Evolutionary conservation across 169 alveolate species (phyloP).

Genomic region (Plasmodium reichenowi): DNA sequence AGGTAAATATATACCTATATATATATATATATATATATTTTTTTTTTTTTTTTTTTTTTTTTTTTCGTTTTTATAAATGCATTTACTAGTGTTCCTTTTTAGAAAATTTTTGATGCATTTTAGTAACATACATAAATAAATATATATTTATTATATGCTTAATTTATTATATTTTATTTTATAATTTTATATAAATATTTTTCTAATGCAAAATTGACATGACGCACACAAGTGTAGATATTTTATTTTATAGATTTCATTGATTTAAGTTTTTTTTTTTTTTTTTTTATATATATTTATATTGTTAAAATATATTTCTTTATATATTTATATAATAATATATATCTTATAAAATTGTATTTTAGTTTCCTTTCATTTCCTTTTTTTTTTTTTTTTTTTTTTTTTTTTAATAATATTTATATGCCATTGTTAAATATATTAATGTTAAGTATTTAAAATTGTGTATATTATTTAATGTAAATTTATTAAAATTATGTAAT

Average conservation of each 20-base stretch:
- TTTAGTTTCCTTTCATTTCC: background rate
- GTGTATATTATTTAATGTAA: too few relatives aligned
- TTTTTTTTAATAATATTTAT: constrained; percentile 2
- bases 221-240: background rate
- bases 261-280: background rate
- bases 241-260: constrained; percentile 1
- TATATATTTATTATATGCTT: background rate
- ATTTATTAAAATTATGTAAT: too few relatives aligned
- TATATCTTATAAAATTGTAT: background rate
- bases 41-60: background rate
- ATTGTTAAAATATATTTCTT: too few relatives aligned
- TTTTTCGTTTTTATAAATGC: background rate
- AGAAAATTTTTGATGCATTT: background rate
- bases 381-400: background rate
- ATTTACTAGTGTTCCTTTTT: constrained; percentile 1
- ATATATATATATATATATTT: background rate
- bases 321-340: too few relatives aligned
- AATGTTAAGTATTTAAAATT: too few relatives aligned
- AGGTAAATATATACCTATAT: background rate
- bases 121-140: background rate
- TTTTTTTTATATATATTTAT: background rate
- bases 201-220: too few relatives aligned
- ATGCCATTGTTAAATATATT: constrained; percentile 1
- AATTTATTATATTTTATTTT: background rate
- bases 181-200: background rate